These are phyloP conservation scores for Drechslerella coelobrocha DNA, from an alignment of 2,329 filamentous ascomycete genomes.

Conservation along the genomic window DNA sequence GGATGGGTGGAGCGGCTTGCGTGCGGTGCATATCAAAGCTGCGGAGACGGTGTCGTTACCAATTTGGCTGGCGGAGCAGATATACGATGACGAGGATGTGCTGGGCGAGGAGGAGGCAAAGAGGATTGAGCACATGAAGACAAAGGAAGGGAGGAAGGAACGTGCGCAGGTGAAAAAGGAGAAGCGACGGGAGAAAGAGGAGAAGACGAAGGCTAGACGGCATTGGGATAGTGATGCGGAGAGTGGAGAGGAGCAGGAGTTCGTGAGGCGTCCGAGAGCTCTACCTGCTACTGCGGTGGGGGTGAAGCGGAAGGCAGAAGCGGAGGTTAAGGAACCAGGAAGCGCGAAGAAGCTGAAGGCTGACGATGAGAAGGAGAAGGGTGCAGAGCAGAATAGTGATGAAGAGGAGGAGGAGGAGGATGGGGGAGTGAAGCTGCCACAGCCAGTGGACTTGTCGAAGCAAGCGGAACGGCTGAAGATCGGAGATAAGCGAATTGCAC, in stretches of 20 bases:
- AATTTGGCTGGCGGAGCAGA: slow-evolving; percentile 90
- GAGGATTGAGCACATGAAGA: slow-evolving; percentile 39
- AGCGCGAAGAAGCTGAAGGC: slow-evolving; percentile 52
- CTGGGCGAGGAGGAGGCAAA: slow-evolving; percentile 61
- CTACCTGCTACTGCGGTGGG: slow-evolving; percentile 10
- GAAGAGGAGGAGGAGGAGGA: slow-evolving; percentile 23
- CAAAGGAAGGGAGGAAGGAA: slow-evolving; percentile 56
- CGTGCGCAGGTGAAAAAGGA: slow-evolving; percentile 62
- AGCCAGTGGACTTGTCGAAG: slow-evolving; percentile 42
- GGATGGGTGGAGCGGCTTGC: slow-evolving; percentile 86
- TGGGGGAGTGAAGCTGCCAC: slow-evolving; percentile 29
- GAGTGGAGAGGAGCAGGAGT: slow-evolving; percentile 40
- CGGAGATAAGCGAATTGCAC: slow-evolving; percentile 43
- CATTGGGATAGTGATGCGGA: slow-evolving; percentile 47
- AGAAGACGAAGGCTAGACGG: slow-evolving; percentile 45
- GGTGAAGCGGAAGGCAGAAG: slow-evolving; percentile 44
- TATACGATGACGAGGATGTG: slow-evolving; percentile 85
- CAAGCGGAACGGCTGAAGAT: slow-evolving; percentile 52
- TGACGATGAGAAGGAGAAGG: slow-evolving; percentile 37
- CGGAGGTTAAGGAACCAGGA: slow-evolving; percentile 39
- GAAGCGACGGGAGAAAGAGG: slow-evolving; percentile 60
- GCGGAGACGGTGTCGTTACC: slow-evolving; percentile 85
- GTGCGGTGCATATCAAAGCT: slow-evolving; percentile 86
- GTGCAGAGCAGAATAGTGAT: slow-evolving; percentile 32
- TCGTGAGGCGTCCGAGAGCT: slow-evolving; percentile 24